Evolutionary conservation across 192 early-diverging fungal genomes (phyloP).

Genomic region (Gonapodya sp.): DNA sequence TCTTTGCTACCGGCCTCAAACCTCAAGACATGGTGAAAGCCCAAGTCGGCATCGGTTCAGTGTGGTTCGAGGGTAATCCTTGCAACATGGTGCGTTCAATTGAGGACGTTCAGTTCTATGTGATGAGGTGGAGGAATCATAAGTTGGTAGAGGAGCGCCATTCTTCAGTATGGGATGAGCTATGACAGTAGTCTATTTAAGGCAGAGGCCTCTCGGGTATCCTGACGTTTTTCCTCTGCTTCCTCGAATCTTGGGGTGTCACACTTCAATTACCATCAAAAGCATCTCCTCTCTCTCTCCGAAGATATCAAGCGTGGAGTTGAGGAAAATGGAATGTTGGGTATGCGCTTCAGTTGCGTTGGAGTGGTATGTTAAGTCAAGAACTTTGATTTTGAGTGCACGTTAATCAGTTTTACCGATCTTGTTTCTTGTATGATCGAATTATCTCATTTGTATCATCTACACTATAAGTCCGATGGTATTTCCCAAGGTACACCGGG

Average conservation of each 20-base stretch:
- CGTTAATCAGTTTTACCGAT: background rate
- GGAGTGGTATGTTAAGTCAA: conserved; percentile 47
- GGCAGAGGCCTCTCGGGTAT: no score
- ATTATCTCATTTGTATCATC: no score
- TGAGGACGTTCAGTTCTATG: no score
- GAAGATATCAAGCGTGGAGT: conserved; percentile 89
- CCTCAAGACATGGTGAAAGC: conserved; percentile 72
- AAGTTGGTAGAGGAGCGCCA: no score
- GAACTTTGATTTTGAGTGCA: background rate
- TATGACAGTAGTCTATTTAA: no score
- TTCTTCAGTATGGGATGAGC: no score
- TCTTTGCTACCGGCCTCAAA: conserved; percentile 89
- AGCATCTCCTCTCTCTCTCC: conserved; percentile 78
- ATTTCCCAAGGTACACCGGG: conserved; percentile 95
- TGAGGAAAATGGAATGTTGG: conserved; percentile 74
- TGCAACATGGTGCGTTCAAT: conserved; percentile 76
- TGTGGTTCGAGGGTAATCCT: conserved; percentile 99
- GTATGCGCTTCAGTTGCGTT: conserved; percentile 97
- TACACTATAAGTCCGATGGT: conserved; percentile 63
- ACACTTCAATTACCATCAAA: background rate
- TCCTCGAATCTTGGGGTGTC: no score
- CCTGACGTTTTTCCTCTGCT: no score
- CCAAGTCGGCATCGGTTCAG: conserved; percentile 95
- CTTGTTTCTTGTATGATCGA: background rate
- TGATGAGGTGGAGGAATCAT: no score